These are phyloP conservation scores for Wickerhamomyces canadensis DNA, from an alignment of 805 yeast genomes.

Conservation along the genomic window DNA sequence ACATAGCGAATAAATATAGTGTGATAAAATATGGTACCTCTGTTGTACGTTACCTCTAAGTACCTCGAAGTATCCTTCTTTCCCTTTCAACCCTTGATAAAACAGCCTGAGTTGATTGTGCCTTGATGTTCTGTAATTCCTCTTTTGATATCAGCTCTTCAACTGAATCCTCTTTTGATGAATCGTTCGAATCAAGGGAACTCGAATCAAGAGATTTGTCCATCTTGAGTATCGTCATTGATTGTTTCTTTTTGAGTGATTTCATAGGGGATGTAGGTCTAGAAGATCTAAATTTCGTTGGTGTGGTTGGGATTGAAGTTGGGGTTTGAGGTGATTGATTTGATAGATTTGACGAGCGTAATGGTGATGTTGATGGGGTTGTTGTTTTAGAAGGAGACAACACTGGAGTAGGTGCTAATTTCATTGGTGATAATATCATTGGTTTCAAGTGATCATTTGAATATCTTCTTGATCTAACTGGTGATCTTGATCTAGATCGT, in stretches of 20 bases:
- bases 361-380: constrained; percentile 6
- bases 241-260: constrained; percentile 21
- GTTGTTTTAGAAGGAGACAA: constrained; percentile 3
- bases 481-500: constrained; percentile 13
- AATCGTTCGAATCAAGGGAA: no score
- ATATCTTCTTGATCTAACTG: no score
- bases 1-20: no score
- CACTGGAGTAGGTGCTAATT: constrained; percentile 9
- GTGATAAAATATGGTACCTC: background rate
- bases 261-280: constrained; percentile 21
- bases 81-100: constrained; percentile 23
- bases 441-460: no score
- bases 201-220: constrained; percentile 15
- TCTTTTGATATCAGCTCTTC: constrained; percentile 15
- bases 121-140: constrained; percentile 11
- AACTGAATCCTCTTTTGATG: constrained; percentile 4
- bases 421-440: constrained; percentile 13
- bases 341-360: constrained; percentile 2
- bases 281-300: constrained; percentile 19
- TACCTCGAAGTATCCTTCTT: constrained; percentile 10
- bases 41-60: no score
- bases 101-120: constrained; percentile 24
- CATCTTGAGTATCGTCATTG: constrained; percentile 22
- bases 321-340: background rate
- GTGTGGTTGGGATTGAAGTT: constrained; percentile 4